Percentiles rank a stretch among this genome's conserved stretches.
Conservation (phyloP, 2,329 filamentous ascomycete species). For the Pseudogymnoascus verrucosus region DNA sequence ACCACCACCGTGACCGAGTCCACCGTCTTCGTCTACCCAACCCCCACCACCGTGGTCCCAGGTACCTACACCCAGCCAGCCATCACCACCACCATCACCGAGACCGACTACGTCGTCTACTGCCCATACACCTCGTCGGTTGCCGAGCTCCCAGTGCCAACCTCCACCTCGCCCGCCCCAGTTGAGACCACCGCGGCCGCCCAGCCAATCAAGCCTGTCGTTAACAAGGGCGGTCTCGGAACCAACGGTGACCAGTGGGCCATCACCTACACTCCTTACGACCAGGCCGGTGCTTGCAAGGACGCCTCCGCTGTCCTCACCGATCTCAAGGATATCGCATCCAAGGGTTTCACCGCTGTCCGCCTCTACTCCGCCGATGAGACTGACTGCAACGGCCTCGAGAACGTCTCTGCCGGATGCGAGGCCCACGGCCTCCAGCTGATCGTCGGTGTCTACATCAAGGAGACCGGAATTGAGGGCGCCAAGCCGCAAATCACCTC, state of each 20-base stretch:
- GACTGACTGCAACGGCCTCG: slow-evolving; percentile 78
- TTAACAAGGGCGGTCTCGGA: slow-evolving; percentile 14
- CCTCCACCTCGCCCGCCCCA: slow-evolving; percentile 22
- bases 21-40: slow-evolving; percentile 55
- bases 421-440: slow-evolving; percentile 61
- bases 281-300: slow-evolving; percentile 56
- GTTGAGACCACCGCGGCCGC: slow-evolving; percentile 22
- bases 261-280: slow-evolving; percentile 76
- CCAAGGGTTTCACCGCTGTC: slow-evolving; percentile 59
- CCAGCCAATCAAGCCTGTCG: slow-evolving; percentile 11
- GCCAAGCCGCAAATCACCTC: slow-evolving; percentile 61
- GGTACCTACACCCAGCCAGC: slow-evolving; percentile 67
- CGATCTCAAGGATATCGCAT: slow-evolving; percentile 56
- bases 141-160: slow-evolving; percentile 28
- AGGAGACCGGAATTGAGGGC: slow-evolving; percentile 48
- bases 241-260: slow-evolving; percentile 44
- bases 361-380: slow-evolving; percentile 64
- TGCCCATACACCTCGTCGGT: slow-evolving; percentile 56
- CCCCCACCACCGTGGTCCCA: slow-evolving; percentile 54
- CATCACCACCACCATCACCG: slow-evolving; percentile 58
- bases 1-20: slow-evolving; percentile 51
- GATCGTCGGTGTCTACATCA: slow-evolving; percentile 84
- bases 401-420: slow-evolving; percentile 65
- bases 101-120: slow-evolving; percentile 59
- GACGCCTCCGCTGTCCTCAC: slow-evolving; percentile 42